phyloP scores from a whole-genome alignment of 805 yeast genomes.

The Kuraishia borneana region DNA sequence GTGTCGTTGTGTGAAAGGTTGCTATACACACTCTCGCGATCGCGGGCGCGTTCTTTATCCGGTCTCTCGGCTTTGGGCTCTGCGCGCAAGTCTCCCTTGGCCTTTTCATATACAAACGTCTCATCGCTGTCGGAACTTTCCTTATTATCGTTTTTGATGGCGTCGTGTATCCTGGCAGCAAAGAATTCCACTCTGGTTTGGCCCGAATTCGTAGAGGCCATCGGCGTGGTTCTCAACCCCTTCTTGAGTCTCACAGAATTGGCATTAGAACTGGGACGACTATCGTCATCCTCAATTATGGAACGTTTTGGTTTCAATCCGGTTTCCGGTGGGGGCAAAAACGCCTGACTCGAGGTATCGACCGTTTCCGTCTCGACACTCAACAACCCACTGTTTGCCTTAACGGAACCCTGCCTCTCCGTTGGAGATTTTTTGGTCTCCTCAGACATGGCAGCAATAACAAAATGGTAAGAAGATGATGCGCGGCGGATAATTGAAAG shows the following conservation, averaged over 20 bases:
- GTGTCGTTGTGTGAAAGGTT: background rate
- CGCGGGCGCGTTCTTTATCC: background rate
- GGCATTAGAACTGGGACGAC: background rate
- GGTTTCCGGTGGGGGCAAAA: background rate
- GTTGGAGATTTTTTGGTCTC: background rate
- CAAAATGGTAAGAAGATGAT: too few species aligned
- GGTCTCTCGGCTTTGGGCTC: constrained; percentile 13
- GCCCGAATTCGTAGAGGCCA: constrained; percentile 17
- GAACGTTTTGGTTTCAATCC: constrained; percentile 1
- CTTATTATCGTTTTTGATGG: constrained; percentile 80
- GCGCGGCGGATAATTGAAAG: too few species aligned
- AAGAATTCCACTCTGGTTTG: constrained; percentile 79
- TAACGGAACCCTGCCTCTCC: background rate
- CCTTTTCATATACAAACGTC: constrained; percentile 84
- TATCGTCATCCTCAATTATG: constrained; percentile 11
- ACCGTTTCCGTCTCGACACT: constrained; percentile 58
- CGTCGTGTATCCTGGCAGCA: constrained; percentile 90
- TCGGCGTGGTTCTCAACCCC: background rate
- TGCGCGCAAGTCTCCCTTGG: constrained; percentile 8
- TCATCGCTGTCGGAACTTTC: constrained; percentile 73
- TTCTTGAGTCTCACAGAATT: background rate
- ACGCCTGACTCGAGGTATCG: constrained; percentile 19
- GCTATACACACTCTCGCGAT: constrained; percentile 1
- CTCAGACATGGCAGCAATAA: too few species aligned
- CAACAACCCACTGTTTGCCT: constrained; percentile 13